Evolutionary conservation across 169 alveolate species (phyloP).

Genomic region (Hepatocystis sp.): DNA sequence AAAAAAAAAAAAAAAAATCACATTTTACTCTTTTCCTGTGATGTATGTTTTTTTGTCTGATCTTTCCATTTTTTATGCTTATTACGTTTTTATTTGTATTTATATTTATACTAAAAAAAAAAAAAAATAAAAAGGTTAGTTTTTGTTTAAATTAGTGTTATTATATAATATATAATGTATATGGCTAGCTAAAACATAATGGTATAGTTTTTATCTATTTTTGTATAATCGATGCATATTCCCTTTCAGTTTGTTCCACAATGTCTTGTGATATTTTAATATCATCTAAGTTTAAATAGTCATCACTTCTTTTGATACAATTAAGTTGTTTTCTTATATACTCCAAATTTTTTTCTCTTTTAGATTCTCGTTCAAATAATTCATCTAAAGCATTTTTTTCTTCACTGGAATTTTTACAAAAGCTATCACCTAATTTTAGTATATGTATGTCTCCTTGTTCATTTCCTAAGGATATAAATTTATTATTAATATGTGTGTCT

Average conservation of each 20-base stretch:
- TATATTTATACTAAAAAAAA: no score
- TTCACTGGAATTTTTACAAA: slow-evolving; percentile 61
- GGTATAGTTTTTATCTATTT: no score
- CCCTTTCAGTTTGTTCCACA: slow-evolving; percentile 19
- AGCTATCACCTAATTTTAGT: slow-evolving; percentile 46
- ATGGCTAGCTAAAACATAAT: no score
- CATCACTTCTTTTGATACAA: slow-evolving; percentile 29
- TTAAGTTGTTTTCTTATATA: slow-evolving; percentile 68
- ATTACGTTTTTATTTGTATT: background rate
- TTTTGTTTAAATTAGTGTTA: no score
- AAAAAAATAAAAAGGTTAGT: no score
- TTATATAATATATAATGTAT: no score
- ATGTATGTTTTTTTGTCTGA: no score
- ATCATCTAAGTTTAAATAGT: slow-evolving; percentile 29
- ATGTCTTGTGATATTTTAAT: slow-evolving; percentile 16
- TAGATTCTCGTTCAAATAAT: slow-evolving; percentile 59
- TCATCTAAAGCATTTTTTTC: slow-evolving; percentile 55
- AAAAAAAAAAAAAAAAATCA: no score
- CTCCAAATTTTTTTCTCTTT: slow-evolving; percentile 62
- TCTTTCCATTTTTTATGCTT: slow-evolving; percentile 2
- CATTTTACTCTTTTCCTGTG: no score
- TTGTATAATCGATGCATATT: slow-evolving; percentile 22
- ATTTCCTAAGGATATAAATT: slow-evolving; percentile 46
- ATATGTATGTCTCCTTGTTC: slow-evolving; percentile 68
- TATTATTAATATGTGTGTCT: slow-evolving; percentile 61